A percentile compares a stretch with the other conserved stretches of the same genome.
Conservation (phyloP, 495 filamentous ascomycete species). For the Filosporella fistucella region DNA sequence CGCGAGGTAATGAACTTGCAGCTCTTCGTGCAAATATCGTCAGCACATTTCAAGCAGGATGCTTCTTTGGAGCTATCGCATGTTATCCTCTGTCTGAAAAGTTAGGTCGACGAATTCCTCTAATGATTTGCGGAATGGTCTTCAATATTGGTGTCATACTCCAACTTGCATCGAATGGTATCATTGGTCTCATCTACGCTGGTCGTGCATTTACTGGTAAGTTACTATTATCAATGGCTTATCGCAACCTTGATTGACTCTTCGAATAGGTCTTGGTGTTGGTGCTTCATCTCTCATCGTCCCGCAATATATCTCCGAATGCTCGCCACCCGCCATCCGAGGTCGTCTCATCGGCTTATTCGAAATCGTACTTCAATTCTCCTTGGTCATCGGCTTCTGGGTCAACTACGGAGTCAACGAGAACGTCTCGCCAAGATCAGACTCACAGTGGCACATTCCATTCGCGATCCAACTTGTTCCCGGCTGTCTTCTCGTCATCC, state of each 20-base stretch:
- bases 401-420: constrained; percentile 48
- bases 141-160: constrained; percentile 28
- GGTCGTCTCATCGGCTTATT: constrained; percentile 32
- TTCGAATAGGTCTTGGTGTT: constrained; percentile 58
- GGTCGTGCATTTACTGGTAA: constrained; percentile 33
- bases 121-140: constrained; percentile 20
- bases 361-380: constrained; percentile 26
- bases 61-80: constrained; percentile 32
- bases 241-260: neutral
- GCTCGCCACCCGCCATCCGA: constrained; percentile 34
- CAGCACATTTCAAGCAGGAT: constrained; percentile 28
- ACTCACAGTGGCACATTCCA: constrained; percentile 52
- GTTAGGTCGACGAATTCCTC: constrained; percentile 24
- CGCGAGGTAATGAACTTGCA: constrained; percentile 23
- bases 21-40: constrained; percentile 41
- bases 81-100: constrained; percentile 28
- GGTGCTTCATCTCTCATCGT: constrained; percentile 60
- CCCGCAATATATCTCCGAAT: constrained; percentile 39
- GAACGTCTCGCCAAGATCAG: constrained; percentile 28
- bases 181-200: constrained; percentile 30
- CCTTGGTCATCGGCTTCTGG: constrained; percentile 32
- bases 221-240: neutral
- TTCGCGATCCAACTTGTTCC: constrained; percentile 54
- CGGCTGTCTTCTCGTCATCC: constrained; percentile 41
- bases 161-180: constrained; percentile 16